Evolutionary conservation across 495 filamentous ascomycete genomes (phyloP).

Genomic region (Penicillium lagena): DNA sequence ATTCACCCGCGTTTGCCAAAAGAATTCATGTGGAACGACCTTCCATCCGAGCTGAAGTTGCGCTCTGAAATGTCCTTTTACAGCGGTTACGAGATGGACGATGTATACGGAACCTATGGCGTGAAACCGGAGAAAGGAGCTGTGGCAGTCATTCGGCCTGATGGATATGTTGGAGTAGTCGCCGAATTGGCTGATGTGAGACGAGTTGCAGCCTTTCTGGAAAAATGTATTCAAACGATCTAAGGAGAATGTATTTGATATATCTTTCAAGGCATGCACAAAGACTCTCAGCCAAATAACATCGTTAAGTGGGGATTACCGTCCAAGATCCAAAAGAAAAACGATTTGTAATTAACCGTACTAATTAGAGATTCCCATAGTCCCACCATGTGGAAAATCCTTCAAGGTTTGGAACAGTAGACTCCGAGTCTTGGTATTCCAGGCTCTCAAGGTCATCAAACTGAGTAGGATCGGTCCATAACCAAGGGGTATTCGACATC

Average conservation of each 20-base stretch:
- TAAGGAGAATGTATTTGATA: no score
- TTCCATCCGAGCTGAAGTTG: conserved; percentile 52
- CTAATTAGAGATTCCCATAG: conserved; percentile 34
- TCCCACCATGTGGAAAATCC: conserved; percentile 42
- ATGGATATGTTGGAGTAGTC: conserved; percentile 59
- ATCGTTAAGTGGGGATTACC: no score
- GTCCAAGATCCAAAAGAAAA: no score
- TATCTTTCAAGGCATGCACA: no score
- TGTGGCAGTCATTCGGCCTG: conserved; percentile 55
- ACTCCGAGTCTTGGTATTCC: conserved; percentile 27
- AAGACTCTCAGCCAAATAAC: no score
- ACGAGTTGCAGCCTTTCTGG: no score
- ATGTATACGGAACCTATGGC: conserved; percentile 59
- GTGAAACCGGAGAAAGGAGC: conserved; percentile 54
- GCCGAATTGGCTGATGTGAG: conserved; percentile 17
- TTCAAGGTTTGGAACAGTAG: conserved; percentile 24
- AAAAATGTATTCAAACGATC: no score
- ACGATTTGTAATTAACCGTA: no score
- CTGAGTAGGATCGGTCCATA: conserved; percentile 37
- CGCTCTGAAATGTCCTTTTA: conserved; percentile 52
- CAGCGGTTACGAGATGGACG: conserved; percentile 62
- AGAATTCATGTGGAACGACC: conserved; percentile 49
- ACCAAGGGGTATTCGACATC: conserved; percentile 41
- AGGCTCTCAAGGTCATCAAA: conserved; percentile 35
- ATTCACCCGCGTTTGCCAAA: conserved; percentile 48